Percentiles rank a stretch among this genome's conserved stretches.
Conservation (phyloP, 164 flowering plant species). For the Santalum album region DNA sequence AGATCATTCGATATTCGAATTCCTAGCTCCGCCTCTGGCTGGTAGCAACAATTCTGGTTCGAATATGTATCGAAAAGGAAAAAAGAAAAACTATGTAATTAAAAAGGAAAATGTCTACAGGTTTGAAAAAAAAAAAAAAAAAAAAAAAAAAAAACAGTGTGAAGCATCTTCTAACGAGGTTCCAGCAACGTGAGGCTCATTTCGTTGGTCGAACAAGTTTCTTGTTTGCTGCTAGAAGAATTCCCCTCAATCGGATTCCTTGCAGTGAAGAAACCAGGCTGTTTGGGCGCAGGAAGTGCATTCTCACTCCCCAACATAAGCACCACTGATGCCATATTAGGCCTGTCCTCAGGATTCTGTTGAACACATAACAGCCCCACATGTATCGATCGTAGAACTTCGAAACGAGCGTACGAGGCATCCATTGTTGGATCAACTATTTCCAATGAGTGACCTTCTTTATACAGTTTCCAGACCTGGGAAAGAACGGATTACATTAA, state of each 20-base stretch:
- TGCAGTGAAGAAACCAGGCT: not conserved
- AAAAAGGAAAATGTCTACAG: too few species aligned
- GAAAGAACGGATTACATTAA: too few species aligned
- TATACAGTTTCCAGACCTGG: not conserved
- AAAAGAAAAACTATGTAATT: too few species aligned
- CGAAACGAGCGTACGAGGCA: not conserved
- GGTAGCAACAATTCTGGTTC: too few species aligned
- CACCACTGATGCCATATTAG: not conserved
- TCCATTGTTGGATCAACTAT: not conserved
- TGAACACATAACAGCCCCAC: not conserved
- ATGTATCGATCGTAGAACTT: not conserved
- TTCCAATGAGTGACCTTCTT: not conserved
- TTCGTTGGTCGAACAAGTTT: not conserved
- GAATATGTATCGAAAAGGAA: too few species aligned
- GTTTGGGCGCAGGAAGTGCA: not conserved
- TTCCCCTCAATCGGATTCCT: not conserved
- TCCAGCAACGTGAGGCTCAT: not conserved
- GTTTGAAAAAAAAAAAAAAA: too few species aligned
- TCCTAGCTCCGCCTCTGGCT: too few species aligned
- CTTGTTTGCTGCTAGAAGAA: not conserved
- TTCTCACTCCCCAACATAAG: not conserved
- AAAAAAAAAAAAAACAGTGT: too few species aligned
- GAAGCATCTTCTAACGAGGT: not conserved
- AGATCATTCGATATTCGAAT: too few species aligned
- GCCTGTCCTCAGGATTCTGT: not conserved